Conservation (phyloP, 306 rosid species). For the Hippophae gyantsensis region DNA sequence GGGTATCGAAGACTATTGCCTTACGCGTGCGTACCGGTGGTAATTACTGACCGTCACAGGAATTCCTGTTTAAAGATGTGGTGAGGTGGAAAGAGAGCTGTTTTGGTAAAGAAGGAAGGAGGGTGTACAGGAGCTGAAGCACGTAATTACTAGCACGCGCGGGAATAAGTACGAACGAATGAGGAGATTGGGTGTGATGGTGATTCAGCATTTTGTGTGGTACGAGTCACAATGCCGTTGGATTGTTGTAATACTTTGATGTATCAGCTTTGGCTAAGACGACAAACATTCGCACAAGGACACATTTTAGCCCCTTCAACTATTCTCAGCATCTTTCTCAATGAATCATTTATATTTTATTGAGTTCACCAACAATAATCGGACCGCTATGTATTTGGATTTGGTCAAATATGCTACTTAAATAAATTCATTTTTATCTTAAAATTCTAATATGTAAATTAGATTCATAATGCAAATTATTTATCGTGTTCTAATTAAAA, state of each 20-base stretch:
- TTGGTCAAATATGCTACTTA: too few species aligned
- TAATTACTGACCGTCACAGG: conserved; percentile 40
- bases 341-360: too few species aligned
- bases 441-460: too few species aligned
- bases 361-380: too few species aligned
- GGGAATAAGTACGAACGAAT: conserved; percentile 17
- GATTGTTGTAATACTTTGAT: conserved; percentile 59
- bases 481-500: too few species aligned
- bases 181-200: conserved; percentile 33
- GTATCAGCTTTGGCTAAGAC: conserved; percentile 70
- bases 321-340: too few species aligned
- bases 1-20: conserved; percentile 45
- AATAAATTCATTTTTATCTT: too few species aligned
- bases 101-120: conserved; percentile 25
- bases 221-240: conserved; percentile 31
- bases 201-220: conserved; percentile 57
- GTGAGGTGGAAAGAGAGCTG: conserved; percentile 61
- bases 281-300: conserved; percentile 41
- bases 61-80: conserved; percentile 62
- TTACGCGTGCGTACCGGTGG: conserved; percentile 53
- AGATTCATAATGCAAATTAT: too few species aligned
- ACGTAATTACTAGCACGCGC: conserved; percentile 20
- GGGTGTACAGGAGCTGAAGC: conserved; percentile 22
- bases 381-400: too few species aligned
- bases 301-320: too few species aligned